Percentiles rank a stretch among this genome's conserved stretches.
These are phyloP conservation scores for Phytomonas serpens DNA, from an alignment of 208 protist species.

Conservation along the genomic window DNA sequence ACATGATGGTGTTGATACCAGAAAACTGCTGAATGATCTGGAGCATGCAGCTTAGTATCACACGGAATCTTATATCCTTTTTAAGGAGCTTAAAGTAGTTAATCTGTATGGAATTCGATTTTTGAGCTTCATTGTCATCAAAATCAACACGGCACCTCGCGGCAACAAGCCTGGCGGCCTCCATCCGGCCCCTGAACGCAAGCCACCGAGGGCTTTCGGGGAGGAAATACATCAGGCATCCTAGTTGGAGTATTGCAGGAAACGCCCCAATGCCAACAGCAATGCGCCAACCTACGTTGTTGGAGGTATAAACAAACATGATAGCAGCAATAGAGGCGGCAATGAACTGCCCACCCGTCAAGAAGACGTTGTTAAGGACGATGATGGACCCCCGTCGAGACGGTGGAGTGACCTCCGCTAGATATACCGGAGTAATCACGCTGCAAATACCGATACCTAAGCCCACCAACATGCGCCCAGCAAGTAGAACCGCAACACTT, in stretches of 20 bases:
- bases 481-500: slow-evolving; percentile 54
- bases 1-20: slow-evolving; percentile 93
- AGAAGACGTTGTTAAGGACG: slow-evolving; percentile 84
- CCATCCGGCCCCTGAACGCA: slow-evolving; percentile 33
- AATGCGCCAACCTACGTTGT: slow-evolving; percentile 85
- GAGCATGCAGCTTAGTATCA: slow-evolving; percentile 74
- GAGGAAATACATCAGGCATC: slow-evolving; percentile 69
- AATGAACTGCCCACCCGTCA: slow-evolving; percentile 83
- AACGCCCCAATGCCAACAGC: slow-evolving; percentile 76
- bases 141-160: slow-evolving; percentile 59
- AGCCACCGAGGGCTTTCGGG: slow-evolving; percentile 88
- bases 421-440: slow-evolving; percentile 88
- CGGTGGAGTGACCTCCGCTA: slow-evolving; percentile 79
- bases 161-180: slow-evolving; percentile 40
- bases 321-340: slow-evolving; percentile 57
- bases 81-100: slow-evolving; percentile 48
- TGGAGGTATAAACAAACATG: slow-evolving; percentile 58
- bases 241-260: slow-evolving; percentile 76
- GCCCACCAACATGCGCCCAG: slow-evolving; percentile 80
- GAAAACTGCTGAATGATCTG: slow-evolving; percentile 90
- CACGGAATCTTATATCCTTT: slow-evolving; percentile 49
- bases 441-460: slow-evolving; percentile 82
- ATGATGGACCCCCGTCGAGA: slow-evolving; percentile 73
- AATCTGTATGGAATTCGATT: slow-evolving; percentile 31
- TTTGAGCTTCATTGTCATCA: slow-evolving; percentile 29